Conservation (phyloP, 306 rosid genomes). For the Quercus parvula region DNA sequence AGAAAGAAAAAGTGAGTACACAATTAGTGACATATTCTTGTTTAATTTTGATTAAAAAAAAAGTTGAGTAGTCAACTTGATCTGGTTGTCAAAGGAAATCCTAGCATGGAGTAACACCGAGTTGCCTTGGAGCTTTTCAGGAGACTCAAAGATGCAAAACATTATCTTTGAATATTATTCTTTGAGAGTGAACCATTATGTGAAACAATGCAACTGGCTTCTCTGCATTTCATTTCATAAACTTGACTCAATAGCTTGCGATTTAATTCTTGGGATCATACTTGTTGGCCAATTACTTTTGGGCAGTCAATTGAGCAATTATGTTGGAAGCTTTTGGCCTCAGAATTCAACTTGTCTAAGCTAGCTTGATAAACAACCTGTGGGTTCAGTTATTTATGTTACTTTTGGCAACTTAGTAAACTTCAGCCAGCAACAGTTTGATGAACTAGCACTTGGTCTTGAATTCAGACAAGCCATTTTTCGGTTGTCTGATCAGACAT, state of each 20-base stretch:
- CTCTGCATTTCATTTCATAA: constrained; percentile 19
- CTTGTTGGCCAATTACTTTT: constrained; percentile 13
- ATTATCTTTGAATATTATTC: background rate
- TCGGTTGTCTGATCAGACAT: no score
- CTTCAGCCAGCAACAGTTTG: no score
- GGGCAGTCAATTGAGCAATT: background rate
- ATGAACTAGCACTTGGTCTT: background rate
- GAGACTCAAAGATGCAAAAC: constrained; percentile 1
- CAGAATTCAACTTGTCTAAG: no score
- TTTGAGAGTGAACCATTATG: background rate
- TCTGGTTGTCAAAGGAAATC: background rate
- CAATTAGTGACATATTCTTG: no score
- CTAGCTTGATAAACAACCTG: background rate
- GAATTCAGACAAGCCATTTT: background rate
- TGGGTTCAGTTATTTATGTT: constrained; percentile 10
- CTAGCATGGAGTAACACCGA: background rate
- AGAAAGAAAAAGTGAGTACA: no score
- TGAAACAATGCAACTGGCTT: background rate
- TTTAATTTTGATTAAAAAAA: no score
- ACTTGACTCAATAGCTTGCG: constrained; percentile 4
- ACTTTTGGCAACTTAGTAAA: background rate
- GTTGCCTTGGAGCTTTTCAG: background rate
- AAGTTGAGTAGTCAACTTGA: background rate
- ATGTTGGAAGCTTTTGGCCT: no score
- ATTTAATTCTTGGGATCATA: constrained; percentile 5